Evolutionary conservation across 2,329 filamentous ascomycete species (phyloP), one percentile per base, ranked within the genome.

Genomic region (Penicillium expansum): DNA sequence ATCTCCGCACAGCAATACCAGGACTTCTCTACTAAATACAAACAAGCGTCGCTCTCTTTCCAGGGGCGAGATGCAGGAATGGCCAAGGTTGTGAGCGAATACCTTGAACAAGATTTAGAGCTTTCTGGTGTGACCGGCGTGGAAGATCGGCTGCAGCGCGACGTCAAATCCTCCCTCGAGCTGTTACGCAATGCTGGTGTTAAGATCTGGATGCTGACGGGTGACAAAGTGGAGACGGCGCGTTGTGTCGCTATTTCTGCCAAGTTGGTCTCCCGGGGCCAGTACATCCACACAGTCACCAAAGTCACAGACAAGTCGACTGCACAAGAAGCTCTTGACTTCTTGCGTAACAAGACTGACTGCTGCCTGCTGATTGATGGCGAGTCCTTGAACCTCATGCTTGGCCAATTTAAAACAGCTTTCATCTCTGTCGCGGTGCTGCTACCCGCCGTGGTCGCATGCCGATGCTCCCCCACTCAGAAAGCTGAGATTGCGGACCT

Each of bases 141-240:
- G 0, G 95, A 99, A 74, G 94, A 99, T 76, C 96, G 96, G 71
- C 83, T 99, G 13, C 94, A 99, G 72, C 88, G 87, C 61, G 92
- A 97, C 69, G 94, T 99, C 69, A 99, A 97, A 73, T 90, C 93
- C 1, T 96, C 92, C 0, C 82, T 99, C 6, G 95, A 99, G 74
- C 84, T 99, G 5, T 83, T 99, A 51, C 90, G 94, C 63, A 99
- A 99, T 68, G 94, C 94, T 0, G 94, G 94, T 27, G 94, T 99
- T 77, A 97, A 97, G 75, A 97, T 99, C 49, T 99, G 94, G 94
- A 99, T 99, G 94, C 81, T 99, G 71, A 99, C 94, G 0, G 94
- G 94, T 45, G 94, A 99, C 80, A 99, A 99, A 76, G 91, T 99
- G 3, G 94, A 99, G 76, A 99, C 94, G 14, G 94, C 94, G 16